Base-by-base conservation (phyloP, 768 basidiomycete genomes). In the Tricholoma sp. region DNA sequence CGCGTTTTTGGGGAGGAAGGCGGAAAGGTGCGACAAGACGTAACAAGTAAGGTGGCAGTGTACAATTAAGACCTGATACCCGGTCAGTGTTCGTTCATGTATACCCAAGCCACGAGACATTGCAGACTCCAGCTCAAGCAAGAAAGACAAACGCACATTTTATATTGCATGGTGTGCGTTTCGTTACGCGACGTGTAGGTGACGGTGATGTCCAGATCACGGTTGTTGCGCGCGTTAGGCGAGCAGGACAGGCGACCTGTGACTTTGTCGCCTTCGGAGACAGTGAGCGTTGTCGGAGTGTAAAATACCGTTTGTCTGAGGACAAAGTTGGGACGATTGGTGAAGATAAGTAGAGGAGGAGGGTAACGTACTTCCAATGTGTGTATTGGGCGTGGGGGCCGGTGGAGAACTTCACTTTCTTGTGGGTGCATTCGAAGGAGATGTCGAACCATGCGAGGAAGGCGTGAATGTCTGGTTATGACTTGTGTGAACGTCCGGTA, bases 381-480 rank as follows among this genome's bases (percentile, higher is more conserved):
- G 92, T 94, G 75, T 94, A 94, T 72, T 93, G 89, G 55, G 95
- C 91, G 66, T 98, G 97, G 12, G 97, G 97, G 11, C 97, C 97
- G 11, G 97, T 99, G 47, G 94, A 96, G 74, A 99, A 99, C 66
- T 85, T 84, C 60, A 95, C 86, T 69, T 90, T 91, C 74, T 94
- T 97, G 79, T 98, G 97, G 56, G 93, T 94, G 71, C 89, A 94
- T 57, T 91, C 88, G 76, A 99, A 99, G 41, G 86, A 81, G 67
- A 96, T 89, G 71, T 99, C 97, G 74, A 99, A 99, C 97, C 97
- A 99, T 32, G 94, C 94, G 51, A 99, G 85, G 85, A 98, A 97
- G 21, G 97, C 97, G 69, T 99, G 97, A 24, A 94, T 80, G 69
- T 95, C 95, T 98, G 64, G 11, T 37, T 19, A 47, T 16, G 8